Base-by-base conservation (phyloP, 352 stramenopile genomes). In the Pythium angustatum region DNA sequence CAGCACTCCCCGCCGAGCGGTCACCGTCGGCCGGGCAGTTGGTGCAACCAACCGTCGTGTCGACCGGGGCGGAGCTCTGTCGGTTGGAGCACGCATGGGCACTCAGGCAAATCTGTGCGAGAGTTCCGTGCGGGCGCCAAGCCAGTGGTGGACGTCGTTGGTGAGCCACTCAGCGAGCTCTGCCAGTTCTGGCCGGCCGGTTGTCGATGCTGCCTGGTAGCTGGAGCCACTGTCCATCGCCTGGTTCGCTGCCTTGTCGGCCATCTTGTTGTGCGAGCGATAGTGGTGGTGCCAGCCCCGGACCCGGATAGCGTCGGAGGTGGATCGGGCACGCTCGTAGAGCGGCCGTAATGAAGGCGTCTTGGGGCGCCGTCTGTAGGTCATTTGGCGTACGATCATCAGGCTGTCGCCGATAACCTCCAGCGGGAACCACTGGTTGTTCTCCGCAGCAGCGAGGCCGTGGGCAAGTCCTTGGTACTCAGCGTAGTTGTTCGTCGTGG, bases 201-300 rank as follows among this genome's bases (percentile, higher is more conserved):
- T n/a, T n/a, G n/a, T n/a, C 0, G 33, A 5, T 15, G 19, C 36
- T 12, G 22, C 27, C 24, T 50, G 53, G 21, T 43, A 61, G 53
- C 53, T 61, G 53, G 26, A 7, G 12, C 40, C 2, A 2, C 11
- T 7, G 21, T 61, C 38, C 53, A 61, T 61, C 38, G 53, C 53
- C 7, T 31, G 53, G 17, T 61, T 61, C 9, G 53, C 41, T 27
- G 53, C 53, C 28, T 61, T 61, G 14, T 61, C 53, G 28, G 53
- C 36, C 53, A 52, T 52, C n/a, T 61, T 62, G 31, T 62, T 62
- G 30, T 24, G n/a, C 5, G 2, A 15, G 31, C 51, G 51, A 58
- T 58, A 58, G 57, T 64, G 57, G 34, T 64, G 57, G 27, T 19
- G n/a, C 57, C 57, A 57, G n/a, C 7, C 28, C 15, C 4, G 9